A percentile compares a stretch with the other conserved stretches of the same genome.
Evolutionary conservation across 495 filamentous ascomycete genomes (phyloP).

Genomic region (Parathielavia hyrcaniae): DNA sequence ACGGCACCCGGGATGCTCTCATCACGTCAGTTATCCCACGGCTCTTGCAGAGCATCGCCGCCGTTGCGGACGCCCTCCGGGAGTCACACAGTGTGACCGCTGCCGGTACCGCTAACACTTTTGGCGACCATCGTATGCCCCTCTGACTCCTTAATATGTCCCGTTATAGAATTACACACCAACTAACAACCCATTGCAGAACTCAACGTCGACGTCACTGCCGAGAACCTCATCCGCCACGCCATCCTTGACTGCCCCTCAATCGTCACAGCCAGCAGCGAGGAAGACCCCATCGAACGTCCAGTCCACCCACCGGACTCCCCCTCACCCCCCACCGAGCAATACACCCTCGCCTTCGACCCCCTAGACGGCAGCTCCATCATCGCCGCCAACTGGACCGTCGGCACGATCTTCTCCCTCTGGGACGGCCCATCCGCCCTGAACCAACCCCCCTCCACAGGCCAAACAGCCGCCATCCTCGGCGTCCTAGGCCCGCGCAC

Average conservation of each 20-base stretch:
- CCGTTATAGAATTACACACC: too few species aligned
- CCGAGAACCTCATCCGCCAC: slow-evolving; percentile 41
- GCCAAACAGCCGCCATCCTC: slow-evolving; percentile 43
- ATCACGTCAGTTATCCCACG: slow-evolving; percentile 36
- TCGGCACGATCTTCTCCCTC: slow-evolving; percentile 48
- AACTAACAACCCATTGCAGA: slow-evolving; percentile 18
- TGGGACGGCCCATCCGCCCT: slow-evolving; percentile 45
- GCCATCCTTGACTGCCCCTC: slow-evolving; percentile 39
- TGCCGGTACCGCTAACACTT: slow-evolving; percentile 44
- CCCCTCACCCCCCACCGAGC: slow-evolving; percentile 22
- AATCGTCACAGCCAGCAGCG: slow-evolving; percentile 44
- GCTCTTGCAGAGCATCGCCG: slow-evolving; percentile 34
- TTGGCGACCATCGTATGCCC: slow-evolving; percentile 45
- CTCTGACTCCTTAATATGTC: neutral
- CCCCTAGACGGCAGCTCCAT: slow-evolving; percentile 51
- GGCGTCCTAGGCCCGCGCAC: slow-evolving; percentile 49
- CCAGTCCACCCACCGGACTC: slow-evolving; percentile 9
- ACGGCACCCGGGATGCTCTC: slow-evolving; percentile 16
- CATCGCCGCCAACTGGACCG: slow-evolving; percentile 49
- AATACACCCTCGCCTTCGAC: slow-evolving; percentile 52
- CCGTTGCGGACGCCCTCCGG: slow-evolving; percentile 35
- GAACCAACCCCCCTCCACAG: slow-evolving; percentile 27
- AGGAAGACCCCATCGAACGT: slow-evolving; percentile 48
- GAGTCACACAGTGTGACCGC: slow-evolving; percentile 37
- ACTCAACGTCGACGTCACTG: slow-evolving; percentile 49